Conservation (phyloP, 768 basidiomycete genomes). For the Gautieria morchelliformis region DNA sequence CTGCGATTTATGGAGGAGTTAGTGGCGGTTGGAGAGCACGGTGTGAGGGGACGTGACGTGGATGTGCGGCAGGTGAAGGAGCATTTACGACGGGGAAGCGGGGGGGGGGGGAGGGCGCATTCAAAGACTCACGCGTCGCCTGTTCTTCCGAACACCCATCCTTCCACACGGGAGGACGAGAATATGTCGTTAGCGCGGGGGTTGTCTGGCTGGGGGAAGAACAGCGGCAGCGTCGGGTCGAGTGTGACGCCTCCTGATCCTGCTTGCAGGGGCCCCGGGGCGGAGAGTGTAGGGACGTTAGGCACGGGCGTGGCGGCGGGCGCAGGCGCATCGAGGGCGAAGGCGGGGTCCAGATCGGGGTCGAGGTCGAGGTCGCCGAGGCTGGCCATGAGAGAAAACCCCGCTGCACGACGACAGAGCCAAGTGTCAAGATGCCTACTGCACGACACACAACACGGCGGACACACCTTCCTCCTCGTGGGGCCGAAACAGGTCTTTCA, state of each 20-base stretch:
- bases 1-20: not conserved
- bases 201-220: constrained; percentile 44
- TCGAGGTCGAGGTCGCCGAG: constrained; percentile 65
- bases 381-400: constrained; percentile 49
- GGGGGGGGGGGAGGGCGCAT: not conserved
- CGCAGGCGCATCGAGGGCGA: constrained; percentile 21
- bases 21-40: not conserved
- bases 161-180: constrained; percentile 38
- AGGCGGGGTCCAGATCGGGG: constrained; percentile 55
- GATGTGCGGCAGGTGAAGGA: not conserved
- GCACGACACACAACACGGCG: not conserved
- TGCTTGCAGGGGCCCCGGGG: not conserved
- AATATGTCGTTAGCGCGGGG: constrained; percentile 36
- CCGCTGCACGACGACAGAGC: constrained; percentile 27
- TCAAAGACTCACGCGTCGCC: constrained; percentile 7
- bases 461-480: constrained; percentile 52
- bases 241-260: constrained; percentile 25
- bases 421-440: not conserved
- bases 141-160: constrained; percentile 36
- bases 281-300: not conserved
- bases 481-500: constrained; percentile 71
- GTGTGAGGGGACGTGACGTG: not conserved
- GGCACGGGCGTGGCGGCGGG: not conserved
- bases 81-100: not conserved
- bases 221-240: constrained; percentile 46